These are phyloP conservation scores for Fomitopsis palustris DNA, from an alignment of 1,284 basidiomycete species.

Conservation along the genomic window DNA sequence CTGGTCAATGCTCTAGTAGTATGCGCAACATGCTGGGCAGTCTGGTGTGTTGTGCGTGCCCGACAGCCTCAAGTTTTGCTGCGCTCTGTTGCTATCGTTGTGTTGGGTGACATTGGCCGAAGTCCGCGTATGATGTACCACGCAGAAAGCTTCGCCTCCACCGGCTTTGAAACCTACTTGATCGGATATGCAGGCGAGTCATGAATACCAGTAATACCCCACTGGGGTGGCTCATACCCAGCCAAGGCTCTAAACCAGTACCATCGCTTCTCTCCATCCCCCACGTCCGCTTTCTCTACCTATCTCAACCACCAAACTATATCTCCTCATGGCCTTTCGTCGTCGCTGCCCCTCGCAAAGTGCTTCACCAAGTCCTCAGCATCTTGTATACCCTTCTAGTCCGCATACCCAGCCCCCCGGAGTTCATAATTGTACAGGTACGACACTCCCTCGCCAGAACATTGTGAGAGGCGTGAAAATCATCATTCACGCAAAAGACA, in stretches of 20 bases:
- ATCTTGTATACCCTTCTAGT: constrained; percentile 65
- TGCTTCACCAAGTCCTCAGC: constrained; percentile 63
- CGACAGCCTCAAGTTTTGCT: constrained; percentile 34
- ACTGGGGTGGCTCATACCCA: not conserved
- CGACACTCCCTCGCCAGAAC: constrained; percentile 20
- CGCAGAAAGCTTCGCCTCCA: constrained; percentile 84
- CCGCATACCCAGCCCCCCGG: constrained; percentile 65
- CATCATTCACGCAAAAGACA: constrained; percentile 33
- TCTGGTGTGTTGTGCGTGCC: constrained; percentile 12
- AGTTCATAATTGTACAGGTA: constrained; percentile 90
- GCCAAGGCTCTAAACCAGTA: constrained; percentile 70
- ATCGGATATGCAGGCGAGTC: constrained; percentile 83
- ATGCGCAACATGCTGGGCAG: not conserved
- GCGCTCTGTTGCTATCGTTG: constrained; percentile 81
- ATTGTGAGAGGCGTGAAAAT: not conserved
- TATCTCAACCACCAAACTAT: constrained; percentile 60
- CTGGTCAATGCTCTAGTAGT: not conserved
- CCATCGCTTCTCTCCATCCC: constrained; percentile 63
- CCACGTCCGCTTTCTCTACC: constrained; percentile 61
- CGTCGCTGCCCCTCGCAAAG: constrained; percentile 77
- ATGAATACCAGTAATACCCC: not conserved
- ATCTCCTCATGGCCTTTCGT: constrained; percentile 69
- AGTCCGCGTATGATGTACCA: constrained; percentile 99
- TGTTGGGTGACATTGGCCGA: constrained; percentile 93
- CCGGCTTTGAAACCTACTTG: constrained; percentile 77